Evolutionary conservation across 768 basidiomycete species (phyloP).

Genomic region (Mrakia blollopis): DNA sequence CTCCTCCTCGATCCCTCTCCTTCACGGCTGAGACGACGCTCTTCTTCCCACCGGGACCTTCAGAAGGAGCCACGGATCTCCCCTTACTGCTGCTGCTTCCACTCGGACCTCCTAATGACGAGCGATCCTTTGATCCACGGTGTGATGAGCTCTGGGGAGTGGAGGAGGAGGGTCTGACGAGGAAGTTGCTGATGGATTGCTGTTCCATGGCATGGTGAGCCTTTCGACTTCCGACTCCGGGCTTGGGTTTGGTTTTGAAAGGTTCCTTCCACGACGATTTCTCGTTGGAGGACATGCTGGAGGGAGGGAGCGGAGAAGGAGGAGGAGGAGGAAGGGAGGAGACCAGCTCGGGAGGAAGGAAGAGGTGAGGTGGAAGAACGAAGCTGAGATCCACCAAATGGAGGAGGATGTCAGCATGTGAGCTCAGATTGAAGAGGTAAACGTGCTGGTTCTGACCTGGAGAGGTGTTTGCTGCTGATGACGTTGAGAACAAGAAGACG

Average conservation of each 20-base stretch:
- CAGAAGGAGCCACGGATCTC: background rate
- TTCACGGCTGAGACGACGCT: background rate
- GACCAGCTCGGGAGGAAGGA: background rate
- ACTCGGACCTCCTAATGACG: background rate
- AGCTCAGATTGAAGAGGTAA: too few species aligned
- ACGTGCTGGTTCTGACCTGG: too few species aligned
- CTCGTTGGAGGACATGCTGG: background rate
- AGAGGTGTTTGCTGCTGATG: too few species aligned
- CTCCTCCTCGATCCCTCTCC: background rate
- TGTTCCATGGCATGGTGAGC: background rate
- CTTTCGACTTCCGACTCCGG: conserved; percentile 2
- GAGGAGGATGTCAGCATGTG: background rate
- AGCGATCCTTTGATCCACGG: background rate
- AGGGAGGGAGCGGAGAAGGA: background rate
- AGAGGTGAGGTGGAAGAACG: background rate
- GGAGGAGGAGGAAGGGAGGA: background rate
- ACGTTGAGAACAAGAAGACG: too few species aligned
- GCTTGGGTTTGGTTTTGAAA: background rate
- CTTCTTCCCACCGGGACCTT: background rate
- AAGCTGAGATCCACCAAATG: background rate
- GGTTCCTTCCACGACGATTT: background rate
- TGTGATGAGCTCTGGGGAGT: background rate
- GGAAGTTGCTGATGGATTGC: background rate
- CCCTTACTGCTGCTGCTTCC: background rate
- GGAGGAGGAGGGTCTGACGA: background rate